Evolutionary conservation across 805 yeast genomes (phyloP), one percentile per base, ranked within the genome.

Genomic region (Cyberlindnera maclurae): DNA sequence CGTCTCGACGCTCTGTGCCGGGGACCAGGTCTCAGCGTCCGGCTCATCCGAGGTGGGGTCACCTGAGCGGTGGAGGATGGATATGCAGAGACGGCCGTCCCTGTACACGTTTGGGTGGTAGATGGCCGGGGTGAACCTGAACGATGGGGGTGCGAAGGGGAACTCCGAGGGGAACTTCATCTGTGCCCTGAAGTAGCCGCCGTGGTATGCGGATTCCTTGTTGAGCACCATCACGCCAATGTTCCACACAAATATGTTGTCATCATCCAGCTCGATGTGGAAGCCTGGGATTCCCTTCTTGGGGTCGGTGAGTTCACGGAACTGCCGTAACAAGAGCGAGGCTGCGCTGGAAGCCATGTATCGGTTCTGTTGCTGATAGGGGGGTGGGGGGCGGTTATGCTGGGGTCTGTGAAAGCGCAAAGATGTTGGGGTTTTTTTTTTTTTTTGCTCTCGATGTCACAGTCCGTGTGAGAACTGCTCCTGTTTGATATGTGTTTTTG

Each of bases 21-120:
- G 94, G 15, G 84, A 77, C 97, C 97, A 88, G 15, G 95, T 88
- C 64, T 89, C 97, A 41, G 82, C 81, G 52, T 87, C 95, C 3
- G 89, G 90, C 60, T 89, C 96, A 49, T 87, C 96, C 28, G 85
- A 75, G 37, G 90, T 81, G 15, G 83, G 84, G 57, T 88, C 95
- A 17, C 96, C 97, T 13, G 90, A 83, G 49, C 82, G 85, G 62
- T 90, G 97, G 44, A 90, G 69, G 46, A 90, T 90, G 37, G 96
- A 86, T 44, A 89, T 88, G 68, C 97, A 90, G 34, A 93, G 70
- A 49, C 94, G 67, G 13, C 97, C 97, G 62, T 89, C 96, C 44
- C 86, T 75, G 64, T 90, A 90, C 39, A 90, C 95, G 59, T 90
- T 90, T 18, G 97, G 97, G 56, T 90, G 97, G 64, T 79, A 89